Evolutionary conservation across 306 rosid genomes (phyloP), one percentile per base, ranked within the genome.

Genomic region (Glycine latifolia): DNA sequence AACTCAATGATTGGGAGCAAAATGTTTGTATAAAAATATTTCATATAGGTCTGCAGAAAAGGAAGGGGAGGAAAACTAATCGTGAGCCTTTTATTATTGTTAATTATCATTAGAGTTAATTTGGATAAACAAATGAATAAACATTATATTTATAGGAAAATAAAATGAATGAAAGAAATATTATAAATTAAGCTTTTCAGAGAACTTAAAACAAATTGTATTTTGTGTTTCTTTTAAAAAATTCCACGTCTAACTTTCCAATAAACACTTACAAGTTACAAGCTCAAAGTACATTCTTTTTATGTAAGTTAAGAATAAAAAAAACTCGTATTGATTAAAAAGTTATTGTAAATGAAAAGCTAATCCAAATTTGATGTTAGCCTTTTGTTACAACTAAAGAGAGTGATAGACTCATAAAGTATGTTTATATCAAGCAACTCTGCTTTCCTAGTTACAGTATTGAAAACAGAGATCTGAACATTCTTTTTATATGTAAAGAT

Each of bases 1-100:
- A 79, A 33, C 4, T 71, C 75, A 79, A 82, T 82, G 87, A 87
- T 83, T 88, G 77, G 53, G 46, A 68, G 7, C 2, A 43, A 43
- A 43, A 43, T 43, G 47, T 43, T 43, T 43, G 47, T 43, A 43
- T 43, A 43, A 43, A 41, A 43, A 43, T 43, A 43, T 37, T 37
- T 37, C 41, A 37, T 37, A 37, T 37, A 37, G 41, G 3, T 37
- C 4, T 37, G 41, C 41, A 2, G 41, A 37, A 37, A 37, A 37
- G 41, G 41, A 37, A 37, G 41, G 41, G 41, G 41, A 37, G 41
- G 4, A 37, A 37, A 37, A 37, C 3, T 37, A 37, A 37, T 37
- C 41, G 5, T 37, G 41, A 4, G 5, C 41, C 5, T 37, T 37
- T 37, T 37, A 37, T 37, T 37, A 37, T 3, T 4, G 5, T 60